Evolutionary conservation across 2,329 filamentous ascomycete species (phyloP).

Genomic region (Cephalotrichum gorgonifer): DNA sequence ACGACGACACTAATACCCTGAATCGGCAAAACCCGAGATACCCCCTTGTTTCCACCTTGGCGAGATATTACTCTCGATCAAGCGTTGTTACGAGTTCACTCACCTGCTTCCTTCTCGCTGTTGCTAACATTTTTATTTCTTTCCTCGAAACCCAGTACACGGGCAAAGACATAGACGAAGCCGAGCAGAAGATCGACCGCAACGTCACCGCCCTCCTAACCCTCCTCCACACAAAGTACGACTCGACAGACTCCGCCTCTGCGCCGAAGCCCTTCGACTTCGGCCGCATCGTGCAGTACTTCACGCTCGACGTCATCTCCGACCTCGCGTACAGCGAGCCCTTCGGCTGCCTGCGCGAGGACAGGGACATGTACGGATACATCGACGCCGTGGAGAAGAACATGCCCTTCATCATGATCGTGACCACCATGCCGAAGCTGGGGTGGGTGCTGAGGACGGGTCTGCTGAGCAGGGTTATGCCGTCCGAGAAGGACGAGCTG

Average conservation of each 20-base stretch:
- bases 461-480: constrained; percentile 27
- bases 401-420: constrained; percentile 31
- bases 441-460: constrained; percentile 27
- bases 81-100: too few relatives aligned
- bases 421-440: constrained; percentile 29
- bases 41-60: too few relatives aligned
- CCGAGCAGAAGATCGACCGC: constrained; percentile 38
- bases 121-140: too few relatives aligned
- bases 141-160: constrained; percentile 22
- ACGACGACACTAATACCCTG: too few relatives aligned
- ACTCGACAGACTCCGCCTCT: constrained; percentile 13
- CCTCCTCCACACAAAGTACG: constrained; percentile 29
- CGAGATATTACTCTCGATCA: too few relatives aligned
- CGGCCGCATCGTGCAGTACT: constrained; percentile 34
- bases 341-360: constrained; percentile 33
- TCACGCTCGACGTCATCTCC: constrained; percentile 43
- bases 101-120: too few relatives aligned
- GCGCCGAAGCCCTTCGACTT: constrained; percentile 33
- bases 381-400: constrained; percentile 30
- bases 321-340: constrained; percentile 36
- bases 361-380: constrained; percentile 36
- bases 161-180: constrained; percentile 38
- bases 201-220: constrained; percentile 32
- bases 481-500: constrained; percentile 24
- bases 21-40: too few relatives aligned